Evolutionary conservation across 257 asterid species (phyloP).

Genomic region (Coffea eugenioides): DNA sequence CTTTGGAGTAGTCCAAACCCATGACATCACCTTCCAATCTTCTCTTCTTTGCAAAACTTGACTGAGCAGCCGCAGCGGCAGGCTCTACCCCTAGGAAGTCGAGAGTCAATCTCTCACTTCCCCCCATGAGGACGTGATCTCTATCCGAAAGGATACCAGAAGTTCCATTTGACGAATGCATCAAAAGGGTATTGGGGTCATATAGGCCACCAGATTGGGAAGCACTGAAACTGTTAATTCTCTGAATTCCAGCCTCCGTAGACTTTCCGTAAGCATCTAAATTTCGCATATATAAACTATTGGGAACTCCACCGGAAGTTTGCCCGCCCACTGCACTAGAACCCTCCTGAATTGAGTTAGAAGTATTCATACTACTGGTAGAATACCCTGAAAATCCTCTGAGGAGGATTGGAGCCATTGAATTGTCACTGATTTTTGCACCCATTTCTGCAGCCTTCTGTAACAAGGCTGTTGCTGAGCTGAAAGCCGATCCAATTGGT

Average conservation of each 20-base stretch:
- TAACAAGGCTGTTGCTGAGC: conserved; percentile 24
- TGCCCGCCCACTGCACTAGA: neutral
- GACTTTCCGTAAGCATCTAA: neutral
- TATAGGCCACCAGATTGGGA: conserved; percentile 7
- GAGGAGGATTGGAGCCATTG: conserved; percentile 15
- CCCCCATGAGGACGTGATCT: neutral
- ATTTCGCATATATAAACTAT: conserved; percentile 5
- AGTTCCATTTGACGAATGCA: conserved; percentile 3
- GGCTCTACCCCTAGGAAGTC: conserved; percentile 23
- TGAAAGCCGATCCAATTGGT: conserved; percentile 13
- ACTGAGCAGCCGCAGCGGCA: neutral
- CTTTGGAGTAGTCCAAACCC: conserved; percentile 10
- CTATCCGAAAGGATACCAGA: conserved; percentile 9
- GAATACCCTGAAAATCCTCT: conserved; percentile 22
- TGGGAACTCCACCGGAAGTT: neutral
- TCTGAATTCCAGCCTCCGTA: neutral
- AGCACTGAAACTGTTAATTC: neutral
- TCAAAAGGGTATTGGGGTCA: conserved; percentile 1
- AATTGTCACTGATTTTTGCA: conserved; percentile 18
- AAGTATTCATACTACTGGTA: neutral
- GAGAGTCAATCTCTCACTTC: conserved; percentile 15
- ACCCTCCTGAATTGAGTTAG: conserved; percentile 8
- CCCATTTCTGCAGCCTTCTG: conserved; percentile 31
- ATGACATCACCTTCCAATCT: conserved; percentile 8
- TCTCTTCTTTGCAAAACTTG: conserved; percentile 12